Evolutionary conservation across 768 basidiomycete species (phyloP), one percentile per base, ranked within the genome.

Genomic region (Trichaptum fuscoviolaceum): DNA sequence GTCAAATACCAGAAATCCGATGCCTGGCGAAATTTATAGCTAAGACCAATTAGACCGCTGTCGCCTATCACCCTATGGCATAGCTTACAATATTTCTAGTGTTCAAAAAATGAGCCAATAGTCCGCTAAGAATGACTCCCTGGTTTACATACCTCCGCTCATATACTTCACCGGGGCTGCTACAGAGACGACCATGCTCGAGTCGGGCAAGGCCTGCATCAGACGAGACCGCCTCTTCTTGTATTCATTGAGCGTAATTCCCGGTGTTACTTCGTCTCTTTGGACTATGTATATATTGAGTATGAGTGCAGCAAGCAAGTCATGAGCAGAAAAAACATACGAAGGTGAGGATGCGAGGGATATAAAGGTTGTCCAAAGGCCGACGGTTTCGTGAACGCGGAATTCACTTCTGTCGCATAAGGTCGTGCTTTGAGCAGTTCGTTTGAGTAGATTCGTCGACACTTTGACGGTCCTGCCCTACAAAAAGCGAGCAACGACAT

Each of bases 1-100:
- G 97, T 97, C 17, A 99, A 81, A 75, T 99, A 99, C 91, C 91
- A 94, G 75, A 96, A 93, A 76, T 96, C 90, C 42, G 92, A 94
- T 0, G 87, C 87, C 77, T 96, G 96, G 25, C 96, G 87, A 74
- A 93, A 97, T 75, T 95, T 95, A 83, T 98, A 97, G 76, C 96
- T 99, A 73, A 35, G 23, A 18, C 60, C 42, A 42, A 30, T 67
- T 58, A 64, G 25, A 68, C 27, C 65, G 64, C n/a, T 57, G 30
- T 30, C 57, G 26, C 23, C 25, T 12, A 34, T 61, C 70, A 61
- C 62, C 35, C 64, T 57, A 58, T 65, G 62, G 25, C 65, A n/a
- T 9, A 35, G 77, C 91, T 79, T 76, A 94, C 92, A 93, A 95
- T 71, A 94, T 95, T 69, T 90, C 84, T 83, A 69, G 8, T 8